Evolutionary conservation across 192 early-diverging fungal genomes (phyloP).

Genomic region (Umbelopsis sp.): DNA sequence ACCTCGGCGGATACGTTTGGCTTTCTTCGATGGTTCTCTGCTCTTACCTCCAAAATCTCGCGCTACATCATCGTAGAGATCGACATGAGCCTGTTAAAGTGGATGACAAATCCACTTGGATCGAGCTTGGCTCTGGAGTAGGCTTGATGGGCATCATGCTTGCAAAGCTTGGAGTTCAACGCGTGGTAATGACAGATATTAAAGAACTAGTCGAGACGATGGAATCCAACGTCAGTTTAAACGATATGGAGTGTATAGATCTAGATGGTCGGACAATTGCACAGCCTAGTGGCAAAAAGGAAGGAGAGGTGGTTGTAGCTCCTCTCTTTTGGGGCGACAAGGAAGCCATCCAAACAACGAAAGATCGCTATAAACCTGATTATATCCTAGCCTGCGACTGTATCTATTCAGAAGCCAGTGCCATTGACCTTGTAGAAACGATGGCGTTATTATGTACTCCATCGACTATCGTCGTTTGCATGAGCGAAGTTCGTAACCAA

Average conservation of each 20-base stretch:
- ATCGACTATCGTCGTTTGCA: constrained; percentile 34
- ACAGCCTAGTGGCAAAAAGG: background rate
- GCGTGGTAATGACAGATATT: constrained; percentile 39
- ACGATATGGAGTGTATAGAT: constrained; percentile 16
- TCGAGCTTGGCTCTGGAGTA: constrained; percentile 45
- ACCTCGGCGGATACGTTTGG: constrained; percentile 45
- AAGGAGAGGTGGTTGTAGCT: constrained; percentile 24
- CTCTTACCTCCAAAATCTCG: constrained; percentile 32
- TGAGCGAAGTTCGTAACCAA: constrained; percentile 41
- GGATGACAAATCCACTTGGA: constrained; percentile 31
- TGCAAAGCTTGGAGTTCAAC: constrained; percentile 31
- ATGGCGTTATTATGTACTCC: constrained; percentile 28
- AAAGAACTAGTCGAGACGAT: constrained; percentile 32
- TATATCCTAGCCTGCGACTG: constrained; percentile 43
- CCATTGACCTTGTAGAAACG: constrained; percentile 36
- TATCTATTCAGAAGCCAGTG: constrained; percentile 46
- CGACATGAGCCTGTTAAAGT: constrained; percentile 29
- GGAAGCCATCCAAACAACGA: constrained; percentile 20
- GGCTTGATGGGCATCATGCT: constrained; percentile 43
- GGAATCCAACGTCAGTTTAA: constrained; percentile 37
- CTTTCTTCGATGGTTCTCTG: constrained; percentile 39
- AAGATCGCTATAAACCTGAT: constrained; percentile 26
- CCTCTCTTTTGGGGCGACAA: constrained; percentile 38
- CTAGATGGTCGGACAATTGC: constrained; percentile 28
- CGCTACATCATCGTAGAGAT: constrained; percentile 3